These are phyloP conservation scores for Erodium texanum DNA, from an alignment of 441 rosid species.

Conservation along the genomic window DNA sequence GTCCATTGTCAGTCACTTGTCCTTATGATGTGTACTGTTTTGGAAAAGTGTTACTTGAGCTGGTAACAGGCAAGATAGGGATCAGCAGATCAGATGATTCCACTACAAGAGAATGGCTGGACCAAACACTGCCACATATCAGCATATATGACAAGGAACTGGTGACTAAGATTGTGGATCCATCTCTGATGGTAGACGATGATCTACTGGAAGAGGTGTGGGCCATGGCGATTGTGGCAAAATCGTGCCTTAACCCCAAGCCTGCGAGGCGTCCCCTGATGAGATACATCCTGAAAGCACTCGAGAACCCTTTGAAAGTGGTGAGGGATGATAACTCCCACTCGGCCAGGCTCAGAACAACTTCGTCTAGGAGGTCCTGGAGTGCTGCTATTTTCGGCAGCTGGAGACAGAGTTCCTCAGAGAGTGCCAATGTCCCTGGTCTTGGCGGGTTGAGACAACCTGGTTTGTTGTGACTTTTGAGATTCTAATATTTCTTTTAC, in stretches of 20 bases:
- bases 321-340: conserved; percentile 65
- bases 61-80: conserved; percentile 90
- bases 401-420: conserved; percentile 76
- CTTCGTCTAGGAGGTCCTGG: conserved; percentile 69
- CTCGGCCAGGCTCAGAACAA: conserved; percentile 62
- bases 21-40: conserved; percentile 87
- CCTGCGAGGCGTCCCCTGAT: conserved; percentile 82
- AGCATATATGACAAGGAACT: conserved; percentile 79
- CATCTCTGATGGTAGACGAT: conserved; percentile 77
- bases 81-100: conserved; percentile 52
- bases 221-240: conserved; percentile 95
- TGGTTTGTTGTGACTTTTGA: too few relatives aligned
- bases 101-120: conserved; percentile 48
- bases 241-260: conserved; percentile 88
- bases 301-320: conserved; percentile 85
- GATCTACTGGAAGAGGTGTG: conserved; percentile 95
- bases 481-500: too few relatives aligned
- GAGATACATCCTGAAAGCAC: conserved; percentile 81
- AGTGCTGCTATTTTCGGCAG: conserved; percentile 78
- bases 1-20: conserved; percentile 47
- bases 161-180: conserved; percentile 79
- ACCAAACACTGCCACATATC: conserved; percentile 59
- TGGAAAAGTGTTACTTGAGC: conserved; percentile 91
- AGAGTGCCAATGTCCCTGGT: conserved; percentile 30
- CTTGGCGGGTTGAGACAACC: conserved; percentile 49